phyloP scores from a whole-genome alignment of 148 eudicot genomes.

The Persicaria tinctoria region DNA sequence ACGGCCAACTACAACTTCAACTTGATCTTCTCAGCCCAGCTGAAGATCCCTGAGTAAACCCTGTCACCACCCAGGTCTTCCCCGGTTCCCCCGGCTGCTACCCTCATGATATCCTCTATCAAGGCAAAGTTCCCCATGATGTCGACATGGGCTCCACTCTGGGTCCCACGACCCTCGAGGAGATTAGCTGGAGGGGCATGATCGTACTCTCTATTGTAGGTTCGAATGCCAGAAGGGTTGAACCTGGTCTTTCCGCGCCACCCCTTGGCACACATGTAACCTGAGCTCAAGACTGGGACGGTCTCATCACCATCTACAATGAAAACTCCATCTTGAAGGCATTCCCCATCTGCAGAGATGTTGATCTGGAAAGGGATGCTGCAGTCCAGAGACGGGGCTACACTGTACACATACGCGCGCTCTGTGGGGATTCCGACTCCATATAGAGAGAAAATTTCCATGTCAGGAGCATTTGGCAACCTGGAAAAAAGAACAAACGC shows the following conservation, averaged over 20 bases:
- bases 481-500: constrained; percentile 27
- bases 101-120: constrained; percentile 85
- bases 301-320: constrained; percentile 88
- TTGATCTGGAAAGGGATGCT: constrained; percentile 80
- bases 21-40: constrained; percentile 82
- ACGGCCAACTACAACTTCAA: constrained; percentile 24
- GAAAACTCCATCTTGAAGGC: constrained; percentile 58
- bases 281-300: constrained; percentile 83
- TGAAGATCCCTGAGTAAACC: constrained; percentile 67
- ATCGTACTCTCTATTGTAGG: constrained; percentile 65
- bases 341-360: constrained; percentile 47
- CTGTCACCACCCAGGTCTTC: constrained; percentile 87
- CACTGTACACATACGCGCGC: constrained; percentile 71
- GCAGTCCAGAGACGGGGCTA: constrained; percentile 64
- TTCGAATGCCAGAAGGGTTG: constrained; percentile 76
- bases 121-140: constrained; percentile 92
- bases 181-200: constrained; percentile 88
- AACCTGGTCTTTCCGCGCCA: constrained; percentile 94
- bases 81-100: constrained; percentile 81
- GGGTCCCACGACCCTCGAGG: constrained; percentile 94
- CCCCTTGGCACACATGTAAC: constrained; percentile 91
- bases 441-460: constrained; percentile 82
- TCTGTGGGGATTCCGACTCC: constrained; percentile 94
- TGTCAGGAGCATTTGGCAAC: constrained; percentile 92
- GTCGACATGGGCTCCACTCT: constrained; percentile 93